These are phyloP conservation scores for Clonostachys rosea DNA, from an alignment of 2,329 filamentous ascomycete genomes.

Conservation along the genomic window DNA sequence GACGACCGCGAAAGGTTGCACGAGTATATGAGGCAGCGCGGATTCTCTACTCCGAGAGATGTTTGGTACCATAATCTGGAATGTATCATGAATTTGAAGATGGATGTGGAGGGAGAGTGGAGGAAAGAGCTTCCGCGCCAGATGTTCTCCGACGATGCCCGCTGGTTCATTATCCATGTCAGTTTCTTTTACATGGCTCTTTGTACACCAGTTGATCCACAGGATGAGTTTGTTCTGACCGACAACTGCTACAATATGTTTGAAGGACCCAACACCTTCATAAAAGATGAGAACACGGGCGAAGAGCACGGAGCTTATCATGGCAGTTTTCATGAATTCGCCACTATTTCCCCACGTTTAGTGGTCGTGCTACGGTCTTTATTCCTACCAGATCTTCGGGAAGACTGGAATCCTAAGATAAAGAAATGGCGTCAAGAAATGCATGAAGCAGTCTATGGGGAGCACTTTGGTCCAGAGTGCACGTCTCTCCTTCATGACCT, in stretches of 20 bases:
- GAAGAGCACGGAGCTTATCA: neutral
- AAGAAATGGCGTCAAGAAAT: neutral
- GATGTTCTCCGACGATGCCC: constrained; percentile 15
- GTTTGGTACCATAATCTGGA: constrained; percentile 19
- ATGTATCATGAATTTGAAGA: constrained; percentile 16
- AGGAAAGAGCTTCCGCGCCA: constrained; percentile 4
- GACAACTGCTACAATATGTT: constrained; percentile 15
- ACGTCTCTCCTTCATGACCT: neutral
- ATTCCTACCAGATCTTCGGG: constrained; percentile 10
- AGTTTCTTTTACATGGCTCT: constrained; percentile 17
- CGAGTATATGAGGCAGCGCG: constrained; percentile 14
- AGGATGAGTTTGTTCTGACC: constrained; percentile 12
- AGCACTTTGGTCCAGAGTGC: neutral
- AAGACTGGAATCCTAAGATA: constrained; percentile 7
- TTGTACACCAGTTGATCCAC: constrained; percentile 12
- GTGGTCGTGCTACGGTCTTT: constrained; percentile 16
- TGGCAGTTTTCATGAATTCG: constrained; percentile 17
- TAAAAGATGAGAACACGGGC: constrained; percentile 7
- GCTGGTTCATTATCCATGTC: constrained; percentile 13
- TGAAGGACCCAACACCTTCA: constrained; percentile 14
- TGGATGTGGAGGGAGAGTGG: constrained; percentile 14
- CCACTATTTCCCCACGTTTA: constrained; percentile 15
- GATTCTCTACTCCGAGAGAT: constrained; percentile 13
- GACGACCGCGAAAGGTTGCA: constrained; percentile 12
- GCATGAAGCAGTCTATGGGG: neutral